phyloP scores from a whole-genome alignment of 2,329 filamentous ascomycete species.

The Zasmidium citrigriseum region DNA sequence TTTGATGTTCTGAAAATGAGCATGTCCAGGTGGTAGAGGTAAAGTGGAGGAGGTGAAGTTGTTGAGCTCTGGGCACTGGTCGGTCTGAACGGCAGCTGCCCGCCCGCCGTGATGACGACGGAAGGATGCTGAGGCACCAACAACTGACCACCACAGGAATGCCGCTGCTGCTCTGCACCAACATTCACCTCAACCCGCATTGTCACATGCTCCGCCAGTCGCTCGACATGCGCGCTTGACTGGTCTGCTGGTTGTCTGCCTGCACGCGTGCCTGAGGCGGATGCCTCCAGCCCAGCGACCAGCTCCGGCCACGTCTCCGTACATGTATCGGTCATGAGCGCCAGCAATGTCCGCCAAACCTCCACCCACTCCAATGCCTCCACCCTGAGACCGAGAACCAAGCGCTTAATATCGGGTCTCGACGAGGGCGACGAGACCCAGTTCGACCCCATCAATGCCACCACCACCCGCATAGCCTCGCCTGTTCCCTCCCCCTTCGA shows the following conservation, averaged over 20 bases:
- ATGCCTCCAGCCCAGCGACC: not conserved
- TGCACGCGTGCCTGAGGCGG: too few species aligned
- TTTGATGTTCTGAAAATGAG: too few species aligned
- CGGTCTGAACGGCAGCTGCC: too few species aligned
- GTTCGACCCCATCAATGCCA: conserved; percentile 37
- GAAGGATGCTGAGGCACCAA: not conserved
- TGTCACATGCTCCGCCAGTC: not conserved
- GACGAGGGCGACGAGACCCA: conserved; percentile 45
- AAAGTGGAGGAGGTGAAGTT: too few species aligned
- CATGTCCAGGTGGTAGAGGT: too few species aligned
- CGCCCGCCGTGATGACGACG: not conserved
- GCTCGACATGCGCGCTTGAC: not conserved
- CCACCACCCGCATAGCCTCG: conserved; percentile 34
- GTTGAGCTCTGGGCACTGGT: too few species aligned
- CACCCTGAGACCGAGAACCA: conserved; percentile 48
- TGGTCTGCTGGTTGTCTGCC: too few species aligned
- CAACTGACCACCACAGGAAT: not conserved
- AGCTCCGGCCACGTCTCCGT: conserved; percentile 5
- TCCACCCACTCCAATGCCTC: conserved; percentile 41
- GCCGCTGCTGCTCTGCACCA: not conserved
- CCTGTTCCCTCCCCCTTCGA: conserved; percentile 40
- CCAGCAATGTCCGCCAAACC: conserved; percentile 32
- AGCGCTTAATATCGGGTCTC: conserved; percentile 49
- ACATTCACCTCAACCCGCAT: not conserved
- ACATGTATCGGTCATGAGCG: conserved; percentile 29